Percentiles rank a stretch among this genome's conserved stretches.
Evolutionary conservation across 345 rosid genomes (phyloP).

Genomic region (Eucalyptus cladocalyx): DNA sequence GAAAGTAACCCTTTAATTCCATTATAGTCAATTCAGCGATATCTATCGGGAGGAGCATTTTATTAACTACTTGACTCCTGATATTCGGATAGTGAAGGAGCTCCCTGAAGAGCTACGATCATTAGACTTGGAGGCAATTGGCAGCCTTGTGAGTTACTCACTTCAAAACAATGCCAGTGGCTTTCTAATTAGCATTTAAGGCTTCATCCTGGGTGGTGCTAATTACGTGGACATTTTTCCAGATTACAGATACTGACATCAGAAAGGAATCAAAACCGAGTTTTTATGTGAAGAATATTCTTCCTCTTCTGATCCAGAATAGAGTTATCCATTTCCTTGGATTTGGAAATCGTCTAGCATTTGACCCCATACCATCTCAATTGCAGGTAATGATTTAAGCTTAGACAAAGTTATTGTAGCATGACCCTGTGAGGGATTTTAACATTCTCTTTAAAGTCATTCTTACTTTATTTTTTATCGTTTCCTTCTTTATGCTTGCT

Average conservation of each 20-base stretch:
- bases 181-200: not conserved
- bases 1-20: slow-evolving; percentile 5
- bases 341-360: slow-evolving; percentile 92
- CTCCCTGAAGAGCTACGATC: slow-evolving; percentile 75
- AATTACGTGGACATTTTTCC: slow-evolving; percentile 2
- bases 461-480: not conserved
- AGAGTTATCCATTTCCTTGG: slow-evolving; percentile 81
- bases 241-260: slow-evolving; percentile 73
- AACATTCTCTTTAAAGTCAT: not conserved
- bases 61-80: slow-evolving; percentile 64
- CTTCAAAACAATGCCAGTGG: not conserved
- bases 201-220: not conserved
- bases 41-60: slow-evolving; percentile 92
- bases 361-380: slow-evolving; percentile 80
- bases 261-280: slow-evolving; percentile 79
- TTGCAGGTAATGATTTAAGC: slow-evolving; percentile 59
- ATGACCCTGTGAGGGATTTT: not conserved
- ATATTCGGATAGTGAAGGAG: slow-evolving; percentile 72
- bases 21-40: slow-evolving; percentile 72
- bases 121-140: slow-evolving; percentile 78
- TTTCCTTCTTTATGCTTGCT: slow-evolving; percentile 1
- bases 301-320: slow-evolving; percentile 66
- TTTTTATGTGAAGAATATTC: slow-evolving; percentile 74
- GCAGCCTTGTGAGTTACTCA: slow-evolving; percentile 68
- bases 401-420: not conserved